Evolutionary conservation across 2,329 filamentous ascomycete genomes (phyloP), one percentile per base, ranked within the genome.

Genomic region (Hirsutella rhossiliensis): DNA sequence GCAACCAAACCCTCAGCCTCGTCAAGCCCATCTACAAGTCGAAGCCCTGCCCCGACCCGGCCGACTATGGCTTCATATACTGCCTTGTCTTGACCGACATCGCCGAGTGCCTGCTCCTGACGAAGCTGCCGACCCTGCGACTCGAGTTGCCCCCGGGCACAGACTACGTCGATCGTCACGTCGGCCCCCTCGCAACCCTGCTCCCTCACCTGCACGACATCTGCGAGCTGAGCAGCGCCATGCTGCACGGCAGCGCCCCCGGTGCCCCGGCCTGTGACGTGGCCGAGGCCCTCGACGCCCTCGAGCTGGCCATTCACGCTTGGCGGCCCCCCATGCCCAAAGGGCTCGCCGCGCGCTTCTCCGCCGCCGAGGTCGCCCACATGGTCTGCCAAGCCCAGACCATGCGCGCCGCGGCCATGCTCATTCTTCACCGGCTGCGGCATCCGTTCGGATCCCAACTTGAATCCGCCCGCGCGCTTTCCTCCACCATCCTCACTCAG

Each of bases 311-410:
- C 1, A 39, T 56, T 12, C 41, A 44, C 6, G 41, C 38, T 0
- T 58, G 56, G 56, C 47, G 50, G 18, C 56, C 56, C 1, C 27
- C 43, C 3, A 46, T 54, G 12, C 54, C 54, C 3, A 38, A 46
- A 7, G 50, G 45, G 36, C 56, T 58, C 38, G 45, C 40, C 8
- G 44, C 23, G 0, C 36, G 38, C 4, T 57, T 51, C 17, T 50
- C 49, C 4, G 38, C 52, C 1, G 38, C 41, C 11, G 57, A 59
- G 27, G 47, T 57, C 2, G 46, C 53, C 0, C 56, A 56, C 40
- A 58, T 60, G 56, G 45, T 57, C 37, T 56, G 54, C 12, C 57
- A 60, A 23, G 52, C 49, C 2, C 52, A 54, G 17, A 51, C 54
- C 12, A 49, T 55, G 44, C 52, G 50, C 4, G 41, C 50, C 4